These are phyloP conservation scores for Penicillium sp. DNA, from an alignment of 2,329 filamentous ascomycete species.

Conservation along the genomic window DNA sequence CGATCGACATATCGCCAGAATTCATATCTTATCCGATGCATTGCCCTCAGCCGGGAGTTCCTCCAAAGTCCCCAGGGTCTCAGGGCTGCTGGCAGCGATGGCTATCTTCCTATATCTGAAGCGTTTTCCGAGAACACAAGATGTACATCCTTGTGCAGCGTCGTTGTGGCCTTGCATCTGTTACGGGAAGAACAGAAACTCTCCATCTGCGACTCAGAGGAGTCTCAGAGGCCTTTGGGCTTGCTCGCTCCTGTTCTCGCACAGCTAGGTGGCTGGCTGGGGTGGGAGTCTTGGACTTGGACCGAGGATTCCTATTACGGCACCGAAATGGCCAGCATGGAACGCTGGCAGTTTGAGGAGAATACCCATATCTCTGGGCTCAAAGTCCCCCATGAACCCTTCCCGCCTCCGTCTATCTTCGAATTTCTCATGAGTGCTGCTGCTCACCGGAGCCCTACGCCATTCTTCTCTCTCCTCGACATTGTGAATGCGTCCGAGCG, in stretches of 20 bases:
- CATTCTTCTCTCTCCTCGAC: conserved; percentile 52
- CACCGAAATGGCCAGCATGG: conserved; percentile 56
- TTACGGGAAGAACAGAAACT: conserved; percentile 88
- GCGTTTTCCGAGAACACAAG: conserved; percentile 55
- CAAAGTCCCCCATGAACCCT: conserved; percentile 49
- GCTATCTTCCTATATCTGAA: conserved; percentile 62
- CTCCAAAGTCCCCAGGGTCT: conserved; percentile 58
- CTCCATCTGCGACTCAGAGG: conserved; percentile 55
- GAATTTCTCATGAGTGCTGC: conserved; percentile 50
- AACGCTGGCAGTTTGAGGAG: conserved; percentile 56
- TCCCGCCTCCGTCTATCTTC: conserved; percentile 58
- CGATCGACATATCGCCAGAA: conserved; percentile 37
- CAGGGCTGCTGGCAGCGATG: conserved; percentile 51
- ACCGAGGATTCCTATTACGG: conserved; percentile 54
- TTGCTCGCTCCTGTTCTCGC: conserved; percentile 69
- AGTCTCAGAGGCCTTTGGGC: conserved; percentile 44
- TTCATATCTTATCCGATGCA: conserved; percentile 46
- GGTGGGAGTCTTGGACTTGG: conserved; percentile 63
- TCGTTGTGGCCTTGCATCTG: conserved; percentile 74
- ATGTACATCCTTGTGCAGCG: conserved; percentile 62
- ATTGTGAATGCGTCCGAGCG: conserved; percentile 39
- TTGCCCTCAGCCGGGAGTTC: conserved; percentile 63
- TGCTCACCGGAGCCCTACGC: conserved; percentile 30
- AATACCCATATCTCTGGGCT: conserved; percentile 46
- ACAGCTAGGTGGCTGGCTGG: conserved; percentile 78